These are phyloP conservation scores for Oryza meyeriana DNA, from an alignment of 176 grass and related monocot genomes.

Conservation along the genomic window DNA sequence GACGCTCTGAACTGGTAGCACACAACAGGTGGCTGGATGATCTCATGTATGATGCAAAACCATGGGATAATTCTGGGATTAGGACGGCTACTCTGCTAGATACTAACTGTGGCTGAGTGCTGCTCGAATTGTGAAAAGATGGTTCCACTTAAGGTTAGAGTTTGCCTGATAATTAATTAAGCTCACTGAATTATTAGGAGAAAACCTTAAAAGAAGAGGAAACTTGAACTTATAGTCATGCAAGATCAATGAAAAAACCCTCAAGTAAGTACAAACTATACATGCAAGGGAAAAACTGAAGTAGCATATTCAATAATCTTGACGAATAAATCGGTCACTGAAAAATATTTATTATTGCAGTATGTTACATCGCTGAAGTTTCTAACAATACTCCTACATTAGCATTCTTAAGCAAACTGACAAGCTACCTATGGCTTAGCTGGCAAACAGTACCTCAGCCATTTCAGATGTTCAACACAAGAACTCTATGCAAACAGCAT, in stretches of 20 bases:
- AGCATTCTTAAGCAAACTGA: not conserved
- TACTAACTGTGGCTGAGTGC: not conserved
- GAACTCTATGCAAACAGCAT: conserved; percentile 11
- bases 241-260: not conserved
- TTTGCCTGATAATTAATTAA: not conserved
- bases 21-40: not conserved
- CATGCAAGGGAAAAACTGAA: not conserved
- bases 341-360: too few relatives aligned
- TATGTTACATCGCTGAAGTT: not conserved
- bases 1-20: not conserved
- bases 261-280: too few relatives aligned
- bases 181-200: not conserved
- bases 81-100: not conserved
- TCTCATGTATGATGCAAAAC: not conserved
- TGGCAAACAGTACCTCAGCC: not conserved
- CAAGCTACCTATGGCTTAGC: not conserved
- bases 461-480: conserved; percentile 4
- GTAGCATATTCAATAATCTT: not conserved
- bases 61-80: not conserved
- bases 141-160: not conserved
- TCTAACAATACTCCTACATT: not conserved
- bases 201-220: not conserved
- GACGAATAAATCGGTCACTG: not conserved
- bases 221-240: not conserved
- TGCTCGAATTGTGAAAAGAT: not conserved